Evolutionary conservation across 495 filamentous ascomycete species (phyloP).

Genomic region (Penicillium daleae): DNA sequence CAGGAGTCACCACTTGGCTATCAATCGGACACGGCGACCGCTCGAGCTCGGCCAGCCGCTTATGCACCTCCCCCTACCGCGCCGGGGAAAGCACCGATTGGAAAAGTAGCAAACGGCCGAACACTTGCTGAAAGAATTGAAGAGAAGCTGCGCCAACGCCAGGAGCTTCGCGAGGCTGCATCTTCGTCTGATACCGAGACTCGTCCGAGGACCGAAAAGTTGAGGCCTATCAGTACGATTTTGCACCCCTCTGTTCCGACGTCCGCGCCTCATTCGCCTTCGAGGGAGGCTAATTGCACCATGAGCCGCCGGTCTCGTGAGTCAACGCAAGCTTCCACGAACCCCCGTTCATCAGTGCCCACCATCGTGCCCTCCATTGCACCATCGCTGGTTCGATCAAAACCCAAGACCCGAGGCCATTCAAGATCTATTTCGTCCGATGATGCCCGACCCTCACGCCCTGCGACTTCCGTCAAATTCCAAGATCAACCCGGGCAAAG

Average conservation of each 20-base stretch:
- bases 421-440: constrained; percentile 20
- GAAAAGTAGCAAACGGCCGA: constrained; percentile 13
- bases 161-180: constrained; percentile 31
- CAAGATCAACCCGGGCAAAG: constrained; percentile 11
- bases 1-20: constrained; percentile 25
- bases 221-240: constrained; percentile 10
- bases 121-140: constrained; percentile 44
- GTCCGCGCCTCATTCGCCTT: constrained; percentile 12
- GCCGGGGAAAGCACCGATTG: constrained; percentile 4
- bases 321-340: neutral
- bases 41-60: constrained; percentile 15
- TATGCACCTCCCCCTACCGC: neutral
- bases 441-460: constrained; percentile 13
- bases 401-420: constrained; percentile 17
- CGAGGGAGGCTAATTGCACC: constrained; percentile 8
- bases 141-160: constrained; percentile 40
- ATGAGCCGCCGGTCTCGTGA: constrained; percentile 11
- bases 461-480: constrained; percentile 21
- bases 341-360: constrained; percentile 17
- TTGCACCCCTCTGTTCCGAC: neutral
- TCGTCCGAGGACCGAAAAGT: neutral
- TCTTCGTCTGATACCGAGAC: constrained; percentile 25
- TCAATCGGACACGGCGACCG: constrained; percentile 33
- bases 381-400: constrained; percentile 17
- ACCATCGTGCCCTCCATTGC: constrained; percentile 5